Base-by-base conservation (phyloP, 495 filamentous ascomycete genomes). In the Aspergillus conjunctus region DNA sequence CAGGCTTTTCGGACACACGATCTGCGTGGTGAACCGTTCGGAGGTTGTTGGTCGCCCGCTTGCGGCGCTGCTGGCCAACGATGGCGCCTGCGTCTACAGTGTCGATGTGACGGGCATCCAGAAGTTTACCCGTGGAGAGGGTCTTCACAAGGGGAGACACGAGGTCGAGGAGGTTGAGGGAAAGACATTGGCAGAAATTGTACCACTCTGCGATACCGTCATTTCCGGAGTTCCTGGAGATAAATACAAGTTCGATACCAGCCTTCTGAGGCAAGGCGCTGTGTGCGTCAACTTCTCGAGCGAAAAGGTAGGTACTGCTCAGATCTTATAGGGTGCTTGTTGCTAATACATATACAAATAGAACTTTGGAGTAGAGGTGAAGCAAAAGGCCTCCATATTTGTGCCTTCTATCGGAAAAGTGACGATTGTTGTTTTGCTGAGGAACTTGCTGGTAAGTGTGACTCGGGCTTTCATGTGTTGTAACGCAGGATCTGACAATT, bases 281-380 rank as follows among this genome's bases (percentile, higher is more conserved):
- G 91, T 96, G 18, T 98, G 94, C 77, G 90, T 98, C 73, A 98
- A 98, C 74, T 97, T 98, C 74, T 96, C 92, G 15, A 95, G 89
- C 44, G 92, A 92, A 71, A 92, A 92, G 84, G 85, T 87, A 48
- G 73, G 49, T 51, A 15, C 51, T 15, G 2, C 15, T 14, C 17
- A 32, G 20, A 4, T 32, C 8, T 14, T 30, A 11, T 6, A 32
- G 5, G 26, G 49, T 32, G 2, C 12, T 15, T 15, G 1, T 20
- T 32, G 12, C 54, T 51, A 10, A 54, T 22, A 20, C 10, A 54
- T 4, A 3, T 15, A 20, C n/a, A 17, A 63, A 51, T 43, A 88
- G 82, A 98, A 98, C 77, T 98, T 98, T 73, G 87, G 85, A 56
- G 84, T 86, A 0, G 88, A 88, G 54, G 85, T 98, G 48, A 96